Percentiles rank a stretch among this genome's conserved stretches.
Evolutionary conservation across 2,329 filamentous ascomycete genomes (phyloP).

Genomic region (Curvularia sp.): DNA sequence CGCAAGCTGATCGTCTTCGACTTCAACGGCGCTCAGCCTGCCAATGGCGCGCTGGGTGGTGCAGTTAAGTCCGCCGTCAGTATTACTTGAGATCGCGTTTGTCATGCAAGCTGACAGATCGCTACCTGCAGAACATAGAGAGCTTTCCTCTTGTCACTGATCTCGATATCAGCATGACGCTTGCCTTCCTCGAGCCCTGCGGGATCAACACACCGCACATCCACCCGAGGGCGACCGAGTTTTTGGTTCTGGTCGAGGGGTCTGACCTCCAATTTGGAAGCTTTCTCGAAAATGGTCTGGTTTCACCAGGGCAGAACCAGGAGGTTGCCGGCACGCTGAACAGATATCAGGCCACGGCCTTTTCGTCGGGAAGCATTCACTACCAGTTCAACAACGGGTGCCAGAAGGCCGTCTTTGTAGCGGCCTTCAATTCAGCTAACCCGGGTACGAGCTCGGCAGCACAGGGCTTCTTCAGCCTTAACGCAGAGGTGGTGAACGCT

Average conservation of each 20-base stretch:
- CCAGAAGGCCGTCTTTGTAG: conserved; percentile 53
- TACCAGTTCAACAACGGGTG: conserved; percentile 59
- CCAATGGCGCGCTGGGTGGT: conserved; percentile 63
- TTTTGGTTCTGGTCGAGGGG: conserved; percentile 55
- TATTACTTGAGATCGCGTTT: too few species aligned
- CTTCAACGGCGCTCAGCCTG: conserved; percentile 55
- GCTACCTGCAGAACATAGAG: conserved; percentile 41
- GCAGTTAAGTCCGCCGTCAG: conserved; percentile 35
- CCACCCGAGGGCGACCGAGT: conserved; percentile 58
- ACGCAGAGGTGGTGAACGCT: conserved; percentile 48
- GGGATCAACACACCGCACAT: conserved; percentile 59
- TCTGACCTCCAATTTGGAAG: conserved; percentile 53
- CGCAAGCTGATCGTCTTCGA: conserved; percentile 67
- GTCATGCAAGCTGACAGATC: too few species aligned
- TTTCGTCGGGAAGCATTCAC: conserved; percentile 58
- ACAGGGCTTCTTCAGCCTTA: conserved; percentile 54
- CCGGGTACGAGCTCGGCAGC: conserved; percentile 53
- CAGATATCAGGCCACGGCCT: conserved; percentile 56
- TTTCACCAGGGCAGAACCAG: conserved; percentile 39
- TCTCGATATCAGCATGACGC: conserved; percentile 49
- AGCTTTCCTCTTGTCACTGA: conserved; percentile 51
- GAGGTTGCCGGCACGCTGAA: conserved; percentile 52
- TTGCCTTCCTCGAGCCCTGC: conserved; percentile 53
- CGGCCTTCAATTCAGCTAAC: conserved; percentile 54
- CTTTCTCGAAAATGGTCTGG: conserved; percentile 57